Evolutionary conservation across 164 flowering plant genomes (phyloP).

Genomic region (Santalum album): DNA sequence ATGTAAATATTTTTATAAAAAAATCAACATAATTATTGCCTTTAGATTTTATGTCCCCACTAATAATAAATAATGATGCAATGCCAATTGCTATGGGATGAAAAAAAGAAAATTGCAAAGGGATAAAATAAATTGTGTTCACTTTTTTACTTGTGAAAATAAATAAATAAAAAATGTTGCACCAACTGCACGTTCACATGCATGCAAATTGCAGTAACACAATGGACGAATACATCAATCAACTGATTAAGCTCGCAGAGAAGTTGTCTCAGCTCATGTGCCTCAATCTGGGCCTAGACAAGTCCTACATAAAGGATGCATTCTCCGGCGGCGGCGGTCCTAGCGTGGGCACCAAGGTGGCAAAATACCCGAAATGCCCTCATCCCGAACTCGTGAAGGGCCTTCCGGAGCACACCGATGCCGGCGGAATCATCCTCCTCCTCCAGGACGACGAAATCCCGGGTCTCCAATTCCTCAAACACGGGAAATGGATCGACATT

Average conservation of each 20-base stretch:
- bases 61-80: too few species aligned
- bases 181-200: too few species aligned
- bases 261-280: constrained; percentile 56
- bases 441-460: constrained; percentile 85
- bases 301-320: constrained; percentile 32
- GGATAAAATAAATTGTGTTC: too few species aligned
- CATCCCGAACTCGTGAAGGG: constrained; percentile 64
- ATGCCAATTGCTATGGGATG: too few species aligned
- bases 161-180: too few species aligned
- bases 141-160: too few species aligned
- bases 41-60: too few species aligned
- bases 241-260: constrained; percentile 51
- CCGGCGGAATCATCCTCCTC: constrained; percentile 75
- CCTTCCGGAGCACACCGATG: constrained; percentile 76
- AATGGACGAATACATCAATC: constrained; percentile 45
- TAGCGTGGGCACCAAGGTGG: constrained; percentile 70
- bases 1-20: too few species aligned
- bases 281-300: constrained; percentile 69
- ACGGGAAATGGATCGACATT: constrained; percentile 62
- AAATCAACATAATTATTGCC: too few species aligned
- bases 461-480: constrained; percentile 60
- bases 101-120: too few species aligned
- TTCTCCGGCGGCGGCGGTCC: constrained; percentile 50
- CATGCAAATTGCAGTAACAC: constrained; percentile 35
- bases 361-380: constrained; percentile 64